Percentiles rank a stretch among this genome's conserved stretches.
phyloP scores from a whole-genome alignment of 352 stramenopile genomes.

The Hyaloperonospora arabidopsidis region DNA sequence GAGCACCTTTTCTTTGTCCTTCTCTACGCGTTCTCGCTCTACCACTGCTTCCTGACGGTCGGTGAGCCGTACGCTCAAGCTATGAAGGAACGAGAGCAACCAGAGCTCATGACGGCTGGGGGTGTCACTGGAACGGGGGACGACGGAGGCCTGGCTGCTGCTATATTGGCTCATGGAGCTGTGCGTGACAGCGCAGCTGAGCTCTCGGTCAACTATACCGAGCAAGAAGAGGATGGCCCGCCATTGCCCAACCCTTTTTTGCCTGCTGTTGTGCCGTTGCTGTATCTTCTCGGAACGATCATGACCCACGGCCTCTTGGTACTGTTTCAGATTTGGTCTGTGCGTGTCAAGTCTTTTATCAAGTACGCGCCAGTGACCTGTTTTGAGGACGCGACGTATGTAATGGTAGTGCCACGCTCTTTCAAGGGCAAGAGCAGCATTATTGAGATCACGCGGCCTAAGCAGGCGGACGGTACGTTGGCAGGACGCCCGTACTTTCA shows the following conservation, averaged over 20 bases:
- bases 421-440: constrained; percentile 87
- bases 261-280: constrained; percentile 80
- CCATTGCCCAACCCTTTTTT: constrained; percentile 87
- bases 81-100: constrained; percentile 62
- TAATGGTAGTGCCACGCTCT: constrained; percentile 76
- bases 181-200: constrained; percentile 41
- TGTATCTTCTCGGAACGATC: constrained; percentile 76
- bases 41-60: constrained; percentile 53
- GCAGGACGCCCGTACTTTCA: constrained; percentile 61
- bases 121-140: constrained; percentile 18
- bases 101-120: constrained; percentile 37
- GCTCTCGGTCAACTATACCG: constrained; percentile 49
- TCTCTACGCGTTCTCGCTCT: constrained; percentile 63
- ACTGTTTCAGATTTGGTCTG: constrained; percentile 85
- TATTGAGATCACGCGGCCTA: constrained; percentile 46
- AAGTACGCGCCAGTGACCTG: constrained; percentile 73
- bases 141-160: constrained; percentile 53
- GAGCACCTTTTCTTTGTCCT: constrained; percentile 65
- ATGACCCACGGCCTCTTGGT: constrained; percentile 83
- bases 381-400: constrained; percentile 57
- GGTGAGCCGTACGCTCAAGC: constrained; percentile 69
- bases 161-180: constrained; percentile 60
- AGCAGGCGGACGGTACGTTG: constrained; percentile 26
- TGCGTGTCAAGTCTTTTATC: constrained; percentile 71
- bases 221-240: constrained; percentile 49